phyloP scores from a whole-genome alignment of 1,284 basidiomycete species.

The Polyporus tsugae region DNA sequence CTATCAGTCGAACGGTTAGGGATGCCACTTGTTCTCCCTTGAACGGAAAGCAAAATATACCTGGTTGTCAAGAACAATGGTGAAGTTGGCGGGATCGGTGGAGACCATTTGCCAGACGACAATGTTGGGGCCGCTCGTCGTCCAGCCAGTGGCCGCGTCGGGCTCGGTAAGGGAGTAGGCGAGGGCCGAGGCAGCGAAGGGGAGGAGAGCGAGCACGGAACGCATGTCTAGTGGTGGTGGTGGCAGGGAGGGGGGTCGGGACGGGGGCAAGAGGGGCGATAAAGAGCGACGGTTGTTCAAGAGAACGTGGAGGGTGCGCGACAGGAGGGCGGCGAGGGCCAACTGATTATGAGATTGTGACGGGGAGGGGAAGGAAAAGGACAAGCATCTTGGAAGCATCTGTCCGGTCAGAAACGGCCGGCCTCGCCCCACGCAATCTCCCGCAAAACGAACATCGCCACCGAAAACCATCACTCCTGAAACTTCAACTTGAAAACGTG shows the following conservation, averaged over 20 bases:
- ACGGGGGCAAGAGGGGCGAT: constrained; percentile 15
- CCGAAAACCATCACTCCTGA: neutral
- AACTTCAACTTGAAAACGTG: neutral
- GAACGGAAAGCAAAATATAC: constrained; percentile 44
- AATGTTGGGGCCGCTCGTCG: constrained; percentile 61
- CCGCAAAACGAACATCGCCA: neutral
- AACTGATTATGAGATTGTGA: constrained; percentile 21
- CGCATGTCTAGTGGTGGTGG: constrained; percentile 53
- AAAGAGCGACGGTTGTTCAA: constrained; percentile 21
- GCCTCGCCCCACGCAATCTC: neutral
- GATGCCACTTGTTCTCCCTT: neutral
- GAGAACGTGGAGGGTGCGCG: constrained; percentile 30
- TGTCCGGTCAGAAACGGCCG: constrained; percentile 8
- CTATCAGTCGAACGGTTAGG: constrained; percentile 35
- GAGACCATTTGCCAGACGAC: constrained; percentile 70
- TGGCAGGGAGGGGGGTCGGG: constrained; percentile 10
- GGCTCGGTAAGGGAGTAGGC: constrained; percentile 72
- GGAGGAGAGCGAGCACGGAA: constrained; percentile 54
- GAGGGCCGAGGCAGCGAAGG: constrained; percentile 60
- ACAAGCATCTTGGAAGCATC: constrained; percentile 18
- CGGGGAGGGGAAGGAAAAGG: constrained; percentile 17
- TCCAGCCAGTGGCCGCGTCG: constrained; percentile 60
- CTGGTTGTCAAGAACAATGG: constrained; percentile 69
- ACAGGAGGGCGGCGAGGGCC: constrained; percentile 14
- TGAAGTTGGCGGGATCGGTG: constrained; percentile 74